These are phyloP conservation scores for Trichothecium sympodiale DNA, from an alignment of 2,329 filamentous ascomycete species.

Conservation along the genomic window DNA sequence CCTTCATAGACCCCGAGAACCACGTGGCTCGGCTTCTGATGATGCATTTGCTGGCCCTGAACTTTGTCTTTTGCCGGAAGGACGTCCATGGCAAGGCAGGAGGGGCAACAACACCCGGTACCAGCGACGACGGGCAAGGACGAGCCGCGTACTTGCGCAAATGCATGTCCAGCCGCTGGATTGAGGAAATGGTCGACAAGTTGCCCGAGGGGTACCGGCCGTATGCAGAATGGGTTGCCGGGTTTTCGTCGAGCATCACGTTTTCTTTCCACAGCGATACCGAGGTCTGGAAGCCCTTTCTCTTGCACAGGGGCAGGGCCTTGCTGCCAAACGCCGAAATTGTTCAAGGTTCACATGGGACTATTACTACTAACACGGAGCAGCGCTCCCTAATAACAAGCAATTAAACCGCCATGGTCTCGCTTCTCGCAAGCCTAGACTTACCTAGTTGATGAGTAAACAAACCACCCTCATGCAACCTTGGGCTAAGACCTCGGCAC, in stretches of 20 bases:
- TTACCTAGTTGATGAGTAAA: too few species aligned
- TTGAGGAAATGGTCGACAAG: slow-evolving; percentile 19
- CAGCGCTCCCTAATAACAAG: too few species aligned
- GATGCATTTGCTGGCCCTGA: slow-evolving; percentile 23
- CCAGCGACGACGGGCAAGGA: too few species aligned
- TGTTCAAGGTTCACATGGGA: too few species aligned
- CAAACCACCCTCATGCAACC: too few species aligned
- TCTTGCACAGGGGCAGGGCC: slow-evolving; percentile 1
- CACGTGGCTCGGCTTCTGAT: slow-evolving; percentile 21
- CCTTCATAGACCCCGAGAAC: slow-evolving; percentile 19
- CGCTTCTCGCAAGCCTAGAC: too few species aligned
- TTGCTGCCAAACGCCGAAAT: not conserved
- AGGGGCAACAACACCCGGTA: too few species aligned
- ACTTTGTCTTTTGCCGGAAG: slow-evolving; percentile 16
- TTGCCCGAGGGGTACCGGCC: slow-evolving; percentile 17
- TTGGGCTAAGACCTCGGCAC: too few species aligned
- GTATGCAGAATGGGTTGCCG: slow-evolving; percentile 21
- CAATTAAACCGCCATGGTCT: too few species aligned
- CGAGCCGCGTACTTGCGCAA: slow-evolving; percentile 10
- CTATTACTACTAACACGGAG: too few species aligned
- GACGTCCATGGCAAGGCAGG: slow-evolving; percentile 3
- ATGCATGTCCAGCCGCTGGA: slow-evolving; percentile 25
- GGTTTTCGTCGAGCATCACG: slow-evolving; percentile 11
- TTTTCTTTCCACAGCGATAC: slow-evolving; percentile 12
- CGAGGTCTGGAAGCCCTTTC: slow-evolving; percentile 10